Evolutionary conservation across 768 basidiomycete species (phyloP).

Genomic region (Lyophyllum semitale): DNA sequence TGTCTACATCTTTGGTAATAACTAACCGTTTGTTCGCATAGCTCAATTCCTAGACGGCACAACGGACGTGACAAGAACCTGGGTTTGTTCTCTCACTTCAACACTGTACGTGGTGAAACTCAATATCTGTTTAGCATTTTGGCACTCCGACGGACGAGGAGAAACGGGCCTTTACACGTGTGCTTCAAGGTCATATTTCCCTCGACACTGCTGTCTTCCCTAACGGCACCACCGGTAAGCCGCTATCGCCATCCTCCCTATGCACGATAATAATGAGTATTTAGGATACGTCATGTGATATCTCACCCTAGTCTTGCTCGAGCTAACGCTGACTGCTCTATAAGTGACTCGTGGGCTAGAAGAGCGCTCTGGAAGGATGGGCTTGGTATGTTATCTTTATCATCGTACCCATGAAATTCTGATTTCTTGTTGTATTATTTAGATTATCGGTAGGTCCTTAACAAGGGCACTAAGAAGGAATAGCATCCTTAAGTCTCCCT

Average conservation of each 20-base stretch:
- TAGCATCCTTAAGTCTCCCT: slow-evolving; percentile 7
- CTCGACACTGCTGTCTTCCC: slow-evolving; percentile 89
- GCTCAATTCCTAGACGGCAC: slow-evolving; percentile 71
- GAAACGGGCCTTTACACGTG: slow-evolving; percentile 87
- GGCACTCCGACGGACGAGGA: slow-evolving; percentile 82
- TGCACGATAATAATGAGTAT: background rate
- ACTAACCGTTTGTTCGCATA: background rate
- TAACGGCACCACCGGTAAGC: slow-evolving; percentile 69
- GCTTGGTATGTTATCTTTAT: slow-evolving; percentile 52
- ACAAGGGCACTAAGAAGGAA: background rate
- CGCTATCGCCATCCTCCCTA: background rate
- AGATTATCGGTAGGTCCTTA: slow-evolving; percentile 57
- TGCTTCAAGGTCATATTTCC: slow-evolving; percentile 88
- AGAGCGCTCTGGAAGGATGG: slow-evolving; percentile 85
- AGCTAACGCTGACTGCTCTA: background rate
- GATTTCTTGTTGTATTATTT: background rate
- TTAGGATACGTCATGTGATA: slow-evolving; percentile 60
- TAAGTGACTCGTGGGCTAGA: slow-evolving; percentile 81
- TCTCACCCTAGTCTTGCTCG: background rate
- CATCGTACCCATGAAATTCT: background rate
- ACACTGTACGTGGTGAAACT: background rate
- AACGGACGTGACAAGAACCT: slow-evolving; percentile 91
- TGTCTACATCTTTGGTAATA: no score
- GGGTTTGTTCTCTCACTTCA: slow-evolving; percentile 45
- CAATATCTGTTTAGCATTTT: slow-evolving; percentile 65